These are phyloP conservation scores for Ustilago cynodontis DNA, from an alignment of 1,284 basidiomycete genomes.

Conservation along the genomic window DNA sequence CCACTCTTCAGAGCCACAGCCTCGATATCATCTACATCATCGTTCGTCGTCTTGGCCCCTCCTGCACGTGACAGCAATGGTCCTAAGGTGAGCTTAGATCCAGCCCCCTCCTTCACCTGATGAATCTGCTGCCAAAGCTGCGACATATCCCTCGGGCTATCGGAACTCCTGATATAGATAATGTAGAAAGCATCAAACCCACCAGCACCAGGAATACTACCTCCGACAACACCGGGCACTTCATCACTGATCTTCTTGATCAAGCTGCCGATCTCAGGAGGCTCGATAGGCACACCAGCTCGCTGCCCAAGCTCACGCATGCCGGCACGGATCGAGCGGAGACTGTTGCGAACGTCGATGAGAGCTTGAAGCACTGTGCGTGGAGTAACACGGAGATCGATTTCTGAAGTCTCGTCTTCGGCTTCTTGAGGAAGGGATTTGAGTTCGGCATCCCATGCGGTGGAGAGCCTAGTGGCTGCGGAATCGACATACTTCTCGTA, in stretches of 20 bases:
- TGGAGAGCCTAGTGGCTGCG: conserved; percentile 59
- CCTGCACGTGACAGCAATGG: conserved; percentile 44
- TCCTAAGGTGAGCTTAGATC: conserved; percentile 34
- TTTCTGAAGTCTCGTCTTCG: conserved; percentile 3
- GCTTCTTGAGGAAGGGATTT: conserved; percentile 28
- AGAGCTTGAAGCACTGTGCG: conserved; percentile 41
- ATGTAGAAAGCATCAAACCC: conserved; percentile 98
- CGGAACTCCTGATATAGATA: conserved; percentile 71
- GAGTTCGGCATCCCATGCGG: conserved; percentile 44
- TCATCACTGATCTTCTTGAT: conserved; percentile 80
- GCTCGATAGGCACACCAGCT: conserved; percentile 90
- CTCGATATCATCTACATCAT: neutral
- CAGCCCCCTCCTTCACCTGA: conserved; percentile 36
- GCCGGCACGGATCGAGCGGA: conserved; percentile 79
- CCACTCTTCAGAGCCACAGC: too few species aligned
- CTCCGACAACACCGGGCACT: conserved; percentile 86
- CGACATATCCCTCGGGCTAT: conserved; percentile 23
- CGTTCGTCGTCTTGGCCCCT: conserved; percentile 23
- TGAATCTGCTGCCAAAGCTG: conserved; percentile 51
- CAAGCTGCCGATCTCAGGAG: conserved; percentile 86
- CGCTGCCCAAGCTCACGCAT: conserved; percentile 90
- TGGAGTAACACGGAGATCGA: conserved; percentile 24
- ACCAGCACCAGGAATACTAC: conserved; percentile 96
- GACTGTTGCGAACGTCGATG: conserved; percentile 61
- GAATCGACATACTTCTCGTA: conserved; percentile 65